Base-by-base conservation (phyloP, 2,329 filamentous ascomycete genomes). In the Colletotrichum sp. region DNA sequence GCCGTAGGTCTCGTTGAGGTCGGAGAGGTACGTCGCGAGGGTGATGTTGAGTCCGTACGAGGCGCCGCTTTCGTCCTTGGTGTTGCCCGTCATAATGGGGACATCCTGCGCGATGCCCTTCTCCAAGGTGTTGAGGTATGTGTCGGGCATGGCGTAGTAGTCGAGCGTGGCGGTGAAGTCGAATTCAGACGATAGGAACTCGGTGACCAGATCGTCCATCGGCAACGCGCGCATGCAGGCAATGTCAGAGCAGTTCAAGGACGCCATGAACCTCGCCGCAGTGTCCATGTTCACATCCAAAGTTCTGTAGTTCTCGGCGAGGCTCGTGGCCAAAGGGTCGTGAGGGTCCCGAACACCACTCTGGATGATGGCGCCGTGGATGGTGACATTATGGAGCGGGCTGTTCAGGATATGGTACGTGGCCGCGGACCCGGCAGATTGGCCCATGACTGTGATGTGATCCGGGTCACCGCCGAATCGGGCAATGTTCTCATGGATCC, bases 61-160 rank as follows among this genome's bases (percentile, higher is more conserved):
- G 5, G 55, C 55, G 27, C 55, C 55, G 55, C 55, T 59, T 25
- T 59, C 55, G 55, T 59, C 55, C 5, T 12, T 25, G 13, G 55
- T 59, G 55, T 59, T 59, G 8, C 55, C 55, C 9, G 55, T 59
- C 55, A 59, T 59, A 15, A 59, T 19, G 9, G 55, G 1, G 82
- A 84, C 4, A 84, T 84, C 22, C 16, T 59, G 55, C 1, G 55
- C 55, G 25, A 59, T 59, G 5, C 55, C 25, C 13, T 59, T 16
- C 16, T 59, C 25, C 25, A 59, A 11, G 55, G 55, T 59, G 55
- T 59, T 59, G 15, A 59, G 55, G 55, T 59, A 59, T 0, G 55
- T 59, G 55, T 59, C 55, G 3, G 55, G 55, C 55, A 59, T 59
- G 13, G 55, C 55, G 55, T 59, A 59, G 55, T 59, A 59, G 6